These are phyloP conservation scores for Boletus bicolor DNA, from an alignment of 768 basidiomycete genomes.

Conservation along the genomic window DNA sequence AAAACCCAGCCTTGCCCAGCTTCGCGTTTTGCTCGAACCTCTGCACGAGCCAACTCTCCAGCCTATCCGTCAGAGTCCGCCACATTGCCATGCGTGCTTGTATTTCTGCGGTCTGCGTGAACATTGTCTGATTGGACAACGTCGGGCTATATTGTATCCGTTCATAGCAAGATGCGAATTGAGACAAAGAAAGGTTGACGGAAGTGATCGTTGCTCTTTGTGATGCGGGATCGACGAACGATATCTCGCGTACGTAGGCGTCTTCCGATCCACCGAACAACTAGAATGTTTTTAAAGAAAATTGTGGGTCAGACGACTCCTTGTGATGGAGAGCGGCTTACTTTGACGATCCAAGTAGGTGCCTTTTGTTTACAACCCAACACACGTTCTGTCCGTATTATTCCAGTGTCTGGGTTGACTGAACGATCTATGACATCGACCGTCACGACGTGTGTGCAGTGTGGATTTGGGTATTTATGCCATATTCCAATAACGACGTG, in stretches of 20 bases:
- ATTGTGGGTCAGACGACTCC: constrained; percentile 4
- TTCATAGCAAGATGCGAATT: constrained; percentile 91
- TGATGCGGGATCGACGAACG: constrained; percentile 82
- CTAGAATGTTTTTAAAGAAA: constrained; percentile 36
- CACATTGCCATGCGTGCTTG: constrained; percentile 79
- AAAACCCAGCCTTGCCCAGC: constrained; percentile 84
- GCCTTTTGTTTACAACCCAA: constrained; percentile 91
- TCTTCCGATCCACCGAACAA: constrained; percentile 91
- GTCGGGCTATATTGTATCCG: constrained; percentile 81
- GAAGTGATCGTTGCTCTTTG: constrained; percentile 84
- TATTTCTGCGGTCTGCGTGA: constrained; percentile 89
- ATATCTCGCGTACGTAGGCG: constrained; percentile 92
- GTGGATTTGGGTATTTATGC: constrained; percentile 95
- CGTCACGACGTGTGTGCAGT: constrained; percentile 83
- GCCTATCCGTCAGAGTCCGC: constrained; percentile 74
- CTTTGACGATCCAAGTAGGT: constrained; percentile 91
- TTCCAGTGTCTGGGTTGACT: constrained; percentile 77
- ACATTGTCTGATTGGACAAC: constrained; percentile 61
- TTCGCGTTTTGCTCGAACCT: constrained; percentile 92
- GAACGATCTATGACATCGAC: constrained; percentile 85
- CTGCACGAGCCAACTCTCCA: constrained; percentile 84
- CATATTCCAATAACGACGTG: constrained; percentile 92
- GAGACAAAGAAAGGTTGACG: constrained; percentile 91
- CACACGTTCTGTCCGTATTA: constrained; percentile 88
- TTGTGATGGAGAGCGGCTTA: constrained; percentile 36